These are phyloP conservation scores for Spathaspora gorwiae DNA, from an alignment of 805 yeast species.

Conservation along the genomic window DNA sequence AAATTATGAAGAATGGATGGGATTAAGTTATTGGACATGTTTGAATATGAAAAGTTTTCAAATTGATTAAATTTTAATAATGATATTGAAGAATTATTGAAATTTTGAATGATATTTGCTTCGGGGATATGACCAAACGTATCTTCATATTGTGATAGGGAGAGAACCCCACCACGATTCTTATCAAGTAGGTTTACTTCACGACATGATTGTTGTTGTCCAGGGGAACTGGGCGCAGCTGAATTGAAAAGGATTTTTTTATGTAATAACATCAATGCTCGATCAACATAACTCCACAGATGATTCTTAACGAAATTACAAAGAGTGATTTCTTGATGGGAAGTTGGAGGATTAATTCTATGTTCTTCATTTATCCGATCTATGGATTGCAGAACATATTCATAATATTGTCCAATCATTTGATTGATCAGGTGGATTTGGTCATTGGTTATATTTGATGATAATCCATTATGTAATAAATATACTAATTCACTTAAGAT, in stretches of 20 bases:
- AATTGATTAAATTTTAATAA: conserved; percentile 30
- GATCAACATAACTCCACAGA: conserved; percentile 51
- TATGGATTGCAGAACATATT: conserved; percentile 48
- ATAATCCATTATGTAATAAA: conserved; percentile 45
- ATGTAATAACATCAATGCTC: conserved; percentile 44
- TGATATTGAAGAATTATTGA: conserved; percentile 33
- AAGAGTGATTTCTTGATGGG: conserved; percentile 40
- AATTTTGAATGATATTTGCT: conserved; percentile 34
- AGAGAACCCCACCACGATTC: conserved; percentile 21
- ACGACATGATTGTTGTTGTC: not conserved
- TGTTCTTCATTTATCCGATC: conserved; percentile 30
- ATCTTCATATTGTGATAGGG: conserved; percentile 35
- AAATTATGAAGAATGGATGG: conserved; percentile 56
- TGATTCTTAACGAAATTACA: conserved; percentile 45
- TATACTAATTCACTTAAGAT: conserved; percentile 52
- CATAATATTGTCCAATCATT: conserved; percentile 47
- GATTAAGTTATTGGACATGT: conserved; percentile 48
- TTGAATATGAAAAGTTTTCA: conserved; percentile 45
- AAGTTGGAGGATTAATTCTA: conserved; percentile 31
- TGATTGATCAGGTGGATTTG: conserved; percentile 43
- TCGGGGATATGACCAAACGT: conserved; percentile 36
- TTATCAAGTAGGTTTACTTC: not conserved
- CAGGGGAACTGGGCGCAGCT: not conserved
- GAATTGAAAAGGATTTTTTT: conserved; percentile 36
- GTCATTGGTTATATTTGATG: conserved; percentile 36